These are phyloP conservation scores for Lactifluus hygrophoroides DNA, from an alignment of 768 basidiomycete species.

Conservation along the genomic window DNA sequence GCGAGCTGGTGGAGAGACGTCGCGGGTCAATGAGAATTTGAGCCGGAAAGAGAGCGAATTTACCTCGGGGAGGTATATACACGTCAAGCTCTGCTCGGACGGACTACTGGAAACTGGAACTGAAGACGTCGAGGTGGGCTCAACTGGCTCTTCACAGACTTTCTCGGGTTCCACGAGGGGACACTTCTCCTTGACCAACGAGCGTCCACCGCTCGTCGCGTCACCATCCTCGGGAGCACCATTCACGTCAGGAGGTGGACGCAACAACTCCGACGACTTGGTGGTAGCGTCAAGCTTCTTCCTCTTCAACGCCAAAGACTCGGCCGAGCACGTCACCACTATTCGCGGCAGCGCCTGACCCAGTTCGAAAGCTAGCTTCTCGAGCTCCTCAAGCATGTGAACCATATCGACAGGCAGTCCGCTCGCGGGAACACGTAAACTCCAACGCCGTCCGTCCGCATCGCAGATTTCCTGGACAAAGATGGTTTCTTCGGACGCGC, in stretches of 20 bases:
- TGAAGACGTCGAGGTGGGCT: background rate
- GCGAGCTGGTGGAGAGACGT: conserved; percentile 4
- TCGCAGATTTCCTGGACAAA: conserved; percentile 19
- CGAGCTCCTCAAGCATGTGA: conserved; percentile 18
- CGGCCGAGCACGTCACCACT: conserved; percentile 16
- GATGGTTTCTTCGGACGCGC: conserved; percentile 11
- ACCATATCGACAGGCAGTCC: conserved; percentile 19
- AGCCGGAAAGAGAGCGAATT: background rate
- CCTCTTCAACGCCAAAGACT: conserved; percentile 9
- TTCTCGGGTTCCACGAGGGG: background rate
- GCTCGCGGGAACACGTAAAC: conserved; percentile 17
- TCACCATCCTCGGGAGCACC: background rate
- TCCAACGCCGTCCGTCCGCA: conserved; percentile 18
- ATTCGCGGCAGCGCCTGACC: conserved; percentile 15
- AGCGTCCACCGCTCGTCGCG: background rate
- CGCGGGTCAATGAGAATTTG: background rate
- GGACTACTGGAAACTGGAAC: background rate
- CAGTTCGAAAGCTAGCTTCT: conserved; percentile 15
- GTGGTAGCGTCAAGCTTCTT: background rate
- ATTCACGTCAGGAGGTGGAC: background rate
- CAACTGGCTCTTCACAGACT: background rate
- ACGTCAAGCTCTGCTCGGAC: conserved; percentile 12
- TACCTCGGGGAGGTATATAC: conserved; percentile 18
- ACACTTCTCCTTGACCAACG: background rate
- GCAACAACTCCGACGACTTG: conserved; percentile 2